Conservation (phyloP, 257 asterid genomes). For the Capsicum baccatum region DNA sequence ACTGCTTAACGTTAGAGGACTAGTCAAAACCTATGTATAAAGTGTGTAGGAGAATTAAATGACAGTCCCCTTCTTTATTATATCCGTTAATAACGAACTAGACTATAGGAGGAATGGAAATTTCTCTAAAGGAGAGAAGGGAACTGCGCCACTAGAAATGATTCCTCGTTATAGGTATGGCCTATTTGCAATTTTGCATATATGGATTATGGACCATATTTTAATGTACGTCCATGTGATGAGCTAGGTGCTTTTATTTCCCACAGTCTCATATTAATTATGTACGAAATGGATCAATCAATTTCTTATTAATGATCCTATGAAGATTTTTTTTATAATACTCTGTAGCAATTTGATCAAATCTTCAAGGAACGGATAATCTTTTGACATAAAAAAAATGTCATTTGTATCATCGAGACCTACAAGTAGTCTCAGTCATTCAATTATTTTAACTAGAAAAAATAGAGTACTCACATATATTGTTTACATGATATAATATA, state of each 20-base stretch:
- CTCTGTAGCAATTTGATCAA: not conserved
- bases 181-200: not conserved
- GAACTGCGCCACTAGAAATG: not conserved
- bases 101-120: not conserved
- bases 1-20: not conserved
- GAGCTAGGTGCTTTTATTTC: not conserved
- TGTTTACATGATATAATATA: too few species aligned
- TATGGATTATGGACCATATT: not conserved
- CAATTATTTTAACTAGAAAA: not conserved
- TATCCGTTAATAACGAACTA: not conserved
- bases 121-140: not conserved
- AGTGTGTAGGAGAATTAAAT: not conserved
- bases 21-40: not conserved
- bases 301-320: not conserved
- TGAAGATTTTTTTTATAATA: not conserved
- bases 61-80: not conserved
- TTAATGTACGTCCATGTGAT: not conserved
- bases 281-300: not conserved
- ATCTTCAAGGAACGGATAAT: not conserved
- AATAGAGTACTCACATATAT: too few species aligned
- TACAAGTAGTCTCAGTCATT: not conserved
- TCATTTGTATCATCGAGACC: not conserved
- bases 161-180: conserved; percentile 1
- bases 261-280: not conserved
- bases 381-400: not conserved